Evolutionary conservation across 306 rosid genomes (phyloP).

Genomic region (Comarum palustre): DNA sequence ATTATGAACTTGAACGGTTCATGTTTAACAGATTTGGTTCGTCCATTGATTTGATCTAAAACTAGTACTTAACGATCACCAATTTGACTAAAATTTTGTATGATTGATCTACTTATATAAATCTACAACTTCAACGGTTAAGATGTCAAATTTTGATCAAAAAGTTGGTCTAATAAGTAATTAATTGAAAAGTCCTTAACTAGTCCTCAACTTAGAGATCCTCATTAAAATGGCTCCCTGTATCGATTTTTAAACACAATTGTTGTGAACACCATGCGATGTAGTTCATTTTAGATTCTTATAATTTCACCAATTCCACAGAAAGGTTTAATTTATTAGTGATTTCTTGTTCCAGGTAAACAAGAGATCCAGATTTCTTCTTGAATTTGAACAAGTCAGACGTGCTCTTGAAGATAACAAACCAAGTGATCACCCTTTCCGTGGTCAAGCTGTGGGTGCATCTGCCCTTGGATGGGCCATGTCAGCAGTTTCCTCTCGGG

Average conservation of each 20-base stretch:
- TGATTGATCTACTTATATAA: no score
- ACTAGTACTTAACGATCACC: no score
- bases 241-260: slow-evolving; percentile 9
- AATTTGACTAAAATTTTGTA: no score
- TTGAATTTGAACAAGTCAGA: slow-evolving; percentile 71
- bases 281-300: slow-evolving; percentile 3
- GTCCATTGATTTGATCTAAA: no score
- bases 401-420: slow-evolving; percentile 43
- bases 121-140: no score
- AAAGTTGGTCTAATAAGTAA: no score
- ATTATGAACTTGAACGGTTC: no score
- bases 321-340: slow-evolving; percentile 21
- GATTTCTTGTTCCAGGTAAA: slow-evolving; percentile 61
- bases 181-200: no score
- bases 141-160: no score
- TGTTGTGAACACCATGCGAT: slow-evolving; percentile 13
- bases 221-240: no score
- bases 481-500: slow-evolving; percentile 94
- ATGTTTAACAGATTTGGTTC: no score
- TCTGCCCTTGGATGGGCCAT: slow-evolving; percentile 98
- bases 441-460: slow-evolving; percentile 76
- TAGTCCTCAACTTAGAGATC: no score
- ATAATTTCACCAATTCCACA: neutral
- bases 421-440: slow-evolving; percentile 69
- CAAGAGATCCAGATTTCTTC: slow-evolving; percentile 94